Base-by-base conservation (phyloP, 2,329 filamentous ascomycete genomes). In the Dendryphion nanum region DNA sequence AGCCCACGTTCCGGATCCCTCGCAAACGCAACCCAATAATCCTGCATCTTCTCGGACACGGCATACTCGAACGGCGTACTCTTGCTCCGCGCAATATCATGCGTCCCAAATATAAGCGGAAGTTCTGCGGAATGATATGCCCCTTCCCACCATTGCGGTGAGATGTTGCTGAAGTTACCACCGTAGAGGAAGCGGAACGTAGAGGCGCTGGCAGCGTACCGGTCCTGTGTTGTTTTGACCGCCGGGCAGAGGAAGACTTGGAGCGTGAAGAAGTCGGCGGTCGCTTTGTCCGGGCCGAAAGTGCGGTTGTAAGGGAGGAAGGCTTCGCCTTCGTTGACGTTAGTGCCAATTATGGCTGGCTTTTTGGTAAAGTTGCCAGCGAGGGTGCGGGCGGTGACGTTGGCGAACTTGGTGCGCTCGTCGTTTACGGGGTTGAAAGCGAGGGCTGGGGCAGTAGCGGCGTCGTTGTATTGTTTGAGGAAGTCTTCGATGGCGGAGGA, bases 161-260 rank as follows among this genome's bases (percentile, higher is more conserved):
- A 39, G 17, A 65, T 56, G 42, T 66, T 66, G 34, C 46, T 54
- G 34, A 64, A 65, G 35, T 64, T 64, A 1, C 64, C 66, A 4
- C 48, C 55, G 32, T 64, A 70, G 10, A 63, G 50, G 35, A 66
- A 69, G 33, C 65, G 61, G 45, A 61, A 68, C 0, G 64, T 67
- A 0, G 51, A 40, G 1, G 57, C 41, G 21, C 48, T 52, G 8
- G 46, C 41, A 2, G 45, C 39, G 20, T 50, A 51, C 4, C 66
- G 53, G 16, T 51, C 40, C 3, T 50, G 37, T 3, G 54, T 59
- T 6, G 56, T 59, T 18, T 61, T 49, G 8, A 52, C 51, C 3
- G 45, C 38, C 1, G 61, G 55, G 35, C 64, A 68, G 31, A 61
- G 44, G 46, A 67, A 59, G 7, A 41, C 38, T 15, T 32, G 32